phyloP scores from a whole-genome alignment of 257 asterid genomes.

The Solanum dulcamara region DNA sequence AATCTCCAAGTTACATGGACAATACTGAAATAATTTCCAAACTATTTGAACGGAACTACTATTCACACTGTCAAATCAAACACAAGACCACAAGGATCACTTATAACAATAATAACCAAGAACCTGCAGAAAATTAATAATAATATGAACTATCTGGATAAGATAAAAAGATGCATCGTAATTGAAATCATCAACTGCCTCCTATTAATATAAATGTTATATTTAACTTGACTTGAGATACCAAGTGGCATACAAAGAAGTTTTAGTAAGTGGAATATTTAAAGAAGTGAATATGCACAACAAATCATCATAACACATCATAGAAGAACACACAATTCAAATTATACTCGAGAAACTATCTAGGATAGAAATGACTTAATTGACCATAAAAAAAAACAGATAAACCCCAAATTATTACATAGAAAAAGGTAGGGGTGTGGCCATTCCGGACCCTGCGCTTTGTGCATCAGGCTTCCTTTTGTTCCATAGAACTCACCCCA shows the following conservation, averaged over 20 bases:
- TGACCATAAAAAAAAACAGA: not conserved
- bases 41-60: not conserved
- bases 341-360: not conserved
- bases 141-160: not conserved
- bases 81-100: not conserved
- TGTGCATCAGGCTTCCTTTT: not conserved
- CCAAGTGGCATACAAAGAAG: not conserved
- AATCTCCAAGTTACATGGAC: not conserved
- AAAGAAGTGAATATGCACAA: not conserved
- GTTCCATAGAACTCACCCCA: not conserved
- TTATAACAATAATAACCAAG: not conserved
- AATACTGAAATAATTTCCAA: not conserved
- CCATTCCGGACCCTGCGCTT: not conserved
- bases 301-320: not conserved
- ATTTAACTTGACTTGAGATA: not conserved
- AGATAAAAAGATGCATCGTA: not conserved
- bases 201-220: not conserved
- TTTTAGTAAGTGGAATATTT: not conserved
- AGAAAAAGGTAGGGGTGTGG: not conserved
- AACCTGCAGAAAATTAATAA: not conserved
- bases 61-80: not conserved
- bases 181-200: not conserved
- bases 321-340: not conserved
- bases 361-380: not conserved
- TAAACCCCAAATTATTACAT: not conserved